These are phyloP conservation scores for Phlegmacium glaucopus DNA, from an alignment of 768 basidiomycete genomes.

Conservation along the genomic window DNA sequence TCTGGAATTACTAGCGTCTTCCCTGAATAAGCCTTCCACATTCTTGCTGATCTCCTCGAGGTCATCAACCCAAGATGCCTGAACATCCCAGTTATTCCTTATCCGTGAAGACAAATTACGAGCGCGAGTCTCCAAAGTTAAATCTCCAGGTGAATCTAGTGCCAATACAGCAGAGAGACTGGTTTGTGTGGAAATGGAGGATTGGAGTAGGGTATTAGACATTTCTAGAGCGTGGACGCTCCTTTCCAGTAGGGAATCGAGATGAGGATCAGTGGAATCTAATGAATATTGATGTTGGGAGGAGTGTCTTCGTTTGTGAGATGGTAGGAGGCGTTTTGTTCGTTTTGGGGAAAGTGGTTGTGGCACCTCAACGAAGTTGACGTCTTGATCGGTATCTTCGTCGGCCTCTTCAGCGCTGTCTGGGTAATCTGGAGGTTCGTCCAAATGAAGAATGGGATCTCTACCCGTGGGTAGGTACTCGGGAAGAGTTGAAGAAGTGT, in stretches of 20 bases:
- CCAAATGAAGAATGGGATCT: constrained; percentile 35
- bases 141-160: constrained; percentile 43
- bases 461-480: constrained; percentile 45
- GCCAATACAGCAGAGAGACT: constrained; percentile 46
- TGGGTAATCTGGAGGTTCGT: constrained; percentile 72
- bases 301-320: constrained; percentile 29
- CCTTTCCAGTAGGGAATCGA: constrained; percentile 77
- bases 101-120: constrained; percentile 52
- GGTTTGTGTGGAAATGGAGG: constrained; percentile 69
- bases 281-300: constrained; percentile 13
- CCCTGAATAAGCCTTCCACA: constrained; percentile 57
- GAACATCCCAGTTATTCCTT: constrained; percentile 37
- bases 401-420: constrained; percentile 78
- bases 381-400: constrained; percentile 48
- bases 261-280: constrained; percentile 46
- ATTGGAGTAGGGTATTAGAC: constrained; percentile 76
- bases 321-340: constrained; percentile 23
- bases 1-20: constrained; percentile 14
- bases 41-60: constrained; percentile 61
- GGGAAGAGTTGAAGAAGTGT: constrained; percentile 63
- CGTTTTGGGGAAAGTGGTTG: constrained; percentile 31
- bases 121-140: constrained; percentile 45
- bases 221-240: constrained; percentile 85
- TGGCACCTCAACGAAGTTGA: constrained; percentile 22
- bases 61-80: constrained; percentile 63